phyloP scores from a whole-genome alignment of 177 flowering plant species.

The Vitis hybrid region DNA sequence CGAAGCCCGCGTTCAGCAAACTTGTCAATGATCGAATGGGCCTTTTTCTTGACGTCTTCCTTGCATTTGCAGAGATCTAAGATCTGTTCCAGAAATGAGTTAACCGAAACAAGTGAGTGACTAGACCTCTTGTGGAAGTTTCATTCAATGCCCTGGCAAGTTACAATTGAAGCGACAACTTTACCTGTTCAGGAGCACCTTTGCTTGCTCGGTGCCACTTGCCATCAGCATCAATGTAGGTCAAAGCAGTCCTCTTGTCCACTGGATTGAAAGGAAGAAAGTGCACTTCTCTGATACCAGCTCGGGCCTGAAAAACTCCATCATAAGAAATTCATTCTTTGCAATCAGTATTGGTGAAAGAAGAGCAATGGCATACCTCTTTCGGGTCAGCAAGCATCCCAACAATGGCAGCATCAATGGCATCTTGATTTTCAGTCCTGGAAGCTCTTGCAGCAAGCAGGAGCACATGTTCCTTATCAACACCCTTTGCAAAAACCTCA shows the following conservation, averaged over 20 bases:
- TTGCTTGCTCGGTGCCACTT: slow-evolving; percentile 74
- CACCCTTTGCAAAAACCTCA: slow-evolving; percentile 64
- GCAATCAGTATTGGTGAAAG: not conserved
- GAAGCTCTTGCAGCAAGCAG: slow-evolving; percentile 72
- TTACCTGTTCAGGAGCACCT: slow-evolving; percentile 79
- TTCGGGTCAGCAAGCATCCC: slow-evolving; percentile 80
- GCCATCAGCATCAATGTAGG: slow-evolving; percentile 56
- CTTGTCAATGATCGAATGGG: slow-evolving; percentile 51
- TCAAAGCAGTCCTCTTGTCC: slow-evolving; percentile 76
- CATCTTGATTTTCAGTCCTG: slow-evolving; percentile 71
- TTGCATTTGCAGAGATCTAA: slow-evolving; percentile 48
- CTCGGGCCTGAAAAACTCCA: slow-evolving; percentile 47
- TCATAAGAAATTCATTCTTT: too few species aligned
- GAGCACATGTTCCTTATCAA: slow-evolving; percentile 58
- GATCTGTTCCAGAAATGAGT: slow-evolving; percentile 31
- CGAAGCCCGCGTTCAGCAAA: slow-evolving; percentile 73
- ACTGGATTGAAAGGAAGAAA: slow-evolving; percentile 75
- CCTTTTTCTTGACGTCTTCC: slow-evolving; percentile 57
- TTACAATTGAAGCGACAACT: not conserved
- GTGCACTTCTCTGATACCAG: slow-evolving; percentile 63
- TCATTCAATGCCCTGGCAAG: not conserved
- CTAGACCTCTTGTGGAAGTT: not conserved
- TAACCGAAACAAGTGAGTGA: not conserved
- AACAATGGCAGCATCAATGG: slow-evolving; percentile 73
- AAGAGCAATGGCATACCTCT: slow-evolving; percentile 40